Conservation (phyloP, 805 yeast species). For the Candida anglica region DNA sequence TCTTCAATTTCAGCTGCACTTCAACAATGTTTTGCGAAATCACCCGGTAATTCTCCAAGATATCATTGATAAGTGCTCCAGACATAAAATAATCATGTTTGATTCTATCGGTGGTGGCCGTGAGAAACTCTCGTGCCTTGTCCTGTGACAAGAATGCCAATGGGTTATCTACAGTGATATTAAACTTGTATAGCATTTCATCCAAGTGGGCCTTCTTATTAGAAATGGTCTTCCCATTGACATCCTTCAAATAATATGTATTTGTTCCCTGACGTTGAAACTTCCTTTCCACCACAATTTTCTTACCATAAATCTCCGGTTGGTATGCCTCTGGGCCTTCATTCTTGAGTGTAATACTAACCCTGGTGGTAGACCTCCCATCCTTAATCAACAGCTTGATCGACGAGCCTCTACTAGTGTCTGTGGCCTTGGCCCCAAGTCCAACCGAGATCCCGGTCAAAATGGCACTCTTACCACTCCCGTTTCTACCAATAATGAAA, state of each 20-base stretch:
- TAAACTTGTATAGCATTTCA: slow-evolving; percentile 63
- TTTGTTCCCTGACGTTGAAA: slow-evolving; percentile 50
- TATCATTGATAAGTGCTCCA: slow-evolving; percentile 71
- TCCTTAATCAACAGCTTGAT: slow-evolving; percentile 70
- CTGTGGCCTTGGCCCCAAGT: slow-evolving; percentile 82
- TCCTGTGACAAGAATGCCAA: slow-evolving; percentile 92
- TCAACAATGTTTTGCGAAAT: slow-evolving; percentile 25
- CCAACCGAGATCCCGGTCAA: slow-evolving; percentile 85
- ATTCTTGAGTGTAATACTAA: slow-evolving; percentile 61
- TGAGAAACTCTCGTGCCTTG: slow-evolving; percentile 84
- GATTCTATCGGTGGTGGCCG: slow-evolving; percentile 66
- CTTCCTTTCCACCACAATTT: slow-evolving; percentile 67
- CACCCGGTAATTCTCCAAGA: slow-evolving; percentile 47
- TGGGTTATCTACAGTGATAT: slow-evolving; percentile 83
- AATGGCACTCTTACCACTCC: slow-evolving; percentile 87
- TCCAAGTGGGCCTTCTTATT: slow-evolving; percentile 63
- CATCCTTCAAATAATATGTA: slow-evolving; percentile 53
- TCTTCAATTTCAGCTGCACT: slow-evolving; percentile 21
- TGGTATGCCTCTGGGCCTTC: slow-evolving; percentile 63
- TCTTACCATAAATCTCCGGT: slow-evolving; percentile 62
- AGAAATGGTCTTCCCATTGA: slow-evolving; percentile 49
- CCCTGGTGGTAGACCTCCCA: slow-evolving; percentile 66
- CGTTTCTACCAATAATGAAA: slow-evolving; percentile 86
- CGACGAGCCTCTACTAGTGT: slow-evolving; percentile 78
- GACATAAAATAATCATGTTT: slow-evolving; percentile 77